phyloP scores from a whole-genome alignment of 352 stramenopile genomes.

The Blastocystis sp. region DNA sequence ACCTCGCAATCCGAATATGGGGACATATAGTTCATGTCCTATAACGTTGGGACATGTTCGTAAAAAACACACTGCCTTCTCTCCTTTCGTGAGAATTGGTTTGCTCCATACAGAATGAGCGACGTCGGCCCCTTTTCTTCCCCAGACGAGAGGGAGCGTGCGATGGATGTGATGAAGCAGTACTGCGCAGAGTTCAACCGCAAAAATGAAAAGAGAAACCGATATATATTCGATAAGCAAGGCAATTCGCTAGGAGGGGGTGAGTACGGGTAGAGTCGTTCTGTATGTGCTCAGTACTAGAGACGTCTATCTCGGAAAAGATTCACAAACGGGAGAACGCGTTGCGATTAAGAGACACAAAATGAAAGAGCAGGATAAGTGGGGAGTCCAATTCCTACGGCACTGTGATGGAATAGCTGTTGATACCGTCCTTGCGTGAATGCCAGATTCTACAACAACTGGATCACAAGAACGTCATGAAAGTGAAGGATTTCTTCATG shows the following conservation, averaged over 20 bases:
- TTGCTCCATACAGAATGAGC: too few species aligned
- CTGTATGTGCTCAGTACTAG: not conserved
- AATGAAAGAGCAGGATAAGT: constrained; percentile 41
- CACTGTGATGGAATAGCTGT: constrained; percentile 5
- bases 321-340: constrained; percentile 23
- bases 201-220: not conserved
- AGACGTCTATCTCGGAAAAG: constrained; percentile 21
- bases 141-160: too few species aligned
- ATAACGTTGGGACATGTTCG: too few species aligned
- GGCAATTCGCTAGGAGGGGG: not conserved
- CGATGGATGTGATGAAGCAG: not conserved
- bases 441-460: constrained; percentile 51
- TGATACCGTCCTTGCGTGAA: constrained; percentile 46
- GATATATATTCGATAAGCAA: not conserved
- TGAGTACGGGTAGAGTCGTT: not conserved
- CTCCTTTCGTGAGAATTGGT: too few species aligned
- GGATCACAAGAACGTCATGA: constrained; percentile 40
- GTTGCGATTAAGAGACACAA: constrained; percentile 65
- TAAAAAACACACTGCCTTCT: too few species aligned
- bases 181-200: not conserved
- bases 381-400: not conserved
- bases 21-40: not conserved
- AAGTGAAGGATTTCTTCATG: constrained; percentile 67
- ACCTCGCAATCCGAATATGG: not conserved
- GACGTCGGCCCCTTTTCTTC: too few species aligned